Base-by-base conservation (phyloP, 192 early-diverging fungal genomes). In the Mortierella alpina region DNA sequence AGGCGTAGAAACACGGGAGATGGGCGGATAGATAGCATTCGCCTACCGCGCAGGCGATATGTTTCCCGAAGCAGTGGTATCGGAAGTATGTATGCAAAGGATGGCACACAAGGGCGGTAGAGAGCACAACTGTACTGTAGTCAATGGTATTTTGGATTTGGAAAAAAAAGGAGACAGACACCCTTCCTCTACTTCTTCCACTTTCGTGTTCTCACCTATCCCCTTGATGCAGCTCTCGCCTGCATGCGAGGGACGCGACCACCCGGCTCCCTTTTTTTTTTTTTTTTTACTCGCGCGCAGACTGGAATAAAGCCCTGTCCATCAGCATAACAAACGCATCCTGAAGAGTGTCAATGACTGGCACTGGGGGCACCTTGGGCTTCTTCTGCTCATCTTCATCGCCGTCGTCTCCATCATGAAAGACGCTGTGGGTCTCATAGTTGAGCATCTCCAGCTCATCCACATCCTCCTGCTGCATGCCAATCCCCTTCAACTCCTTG, bases 361-460 rank as follows among this genome's bases (percentile, higher is more conserved):
- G 77, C 9, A 80, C 77, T 40, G 61, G 47, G 48, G 77, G 77
- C 2, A 68, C 50, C 39, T 65, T 68, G 57, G 8, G 47, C 49
- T 22, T 39, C 52, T 61, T 64, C 65, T 57, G 63, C n/a, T 68
- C 51, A 3, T 51, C 67, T 4, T 50, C 66, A 11, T 70, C 80
- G 39, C 60, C 64, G 3, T 77, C 67, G 41, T 69, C 75, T 0
- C 23, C 54, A 44, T 17, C 70, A 39, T 14, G 13, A 4, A 22
- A 8, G 5, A 18, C 59, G 22, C 22, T 39, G 17, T 40, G 55
- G 71, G 41, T 65, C 15, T 76, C 59, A 40, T 70, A 72, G 47
- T 77, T 85, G 15, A 78, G 51, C 75, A 84, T 76, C 55, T 87
- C 81, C 15, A 85, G 62, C 31, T 88, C 86, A 39, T 76, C 83